Evolutionary conservation across 2,329 filamentous ascomycete species (phyloP).

Genomic region (Fusarium sp.): DNA sequence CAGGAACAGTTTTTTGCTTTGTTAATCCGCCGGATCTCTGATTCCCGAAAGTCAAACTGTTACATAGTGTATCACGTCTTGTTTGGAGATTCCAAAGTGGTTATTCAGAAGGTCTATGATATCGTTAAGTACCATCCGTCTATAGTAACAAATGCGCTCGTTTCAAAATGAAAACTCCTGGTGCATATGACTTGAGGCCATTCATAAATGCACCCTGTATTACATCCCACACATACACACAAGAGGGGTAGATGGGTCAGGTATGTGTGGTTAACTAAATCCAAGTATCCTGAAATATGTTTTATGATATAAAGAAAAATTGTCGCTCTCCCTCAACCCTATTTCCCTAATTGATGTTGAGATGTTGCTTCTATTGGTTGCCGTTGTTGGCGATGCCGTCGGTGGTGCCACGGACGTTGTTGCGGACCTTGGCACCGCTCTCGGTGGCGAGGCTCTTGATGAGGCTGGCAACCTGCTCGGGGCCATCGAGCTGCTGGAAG

Average conservation of each 20-base stretch:
- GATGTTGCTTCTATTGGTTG: slow-evolving; percentile 43
- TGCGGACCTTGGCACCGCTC: slow-evolving; percentile 57
- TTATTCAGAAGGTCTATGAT: slow-evolving; percentile 29
- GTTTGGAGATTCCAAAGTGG: neutral
- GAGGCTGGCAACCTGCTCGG: slow-evolving; percentile 55
- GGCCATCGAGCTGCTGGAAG: slow-evolving; percentile 60
- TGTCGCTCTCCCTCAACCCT: slow-evolving; percentile 29
- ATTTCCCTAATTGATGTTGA: slow-evolving; percentile 13
- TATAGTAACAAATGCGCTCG: slow-evolving; percentile 24
- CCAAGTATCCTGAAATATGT: slow-evolving; percentile 41
- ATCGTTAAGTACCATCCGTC: slow-evolving; percentile 22
- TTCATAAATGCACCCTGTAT: slow-evolving; percentile 33
- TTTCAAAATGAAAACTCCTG: slow-evolving; percentile 22
- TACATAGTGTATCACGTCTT: neutral
- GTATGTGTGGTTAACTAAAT: slow-evolving; percentile 33
- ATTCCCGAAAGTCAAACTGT: slow-evolving; percentile 1
- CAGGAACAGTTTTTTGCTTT: slow-evolving; percentile 18
- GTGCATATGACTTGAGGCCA: slow-evolving; percentile 16
- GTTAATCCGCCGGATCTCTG: neutral
- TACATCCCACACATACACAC: slow-evolving; percentile 42
- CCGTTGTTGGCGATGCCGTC: slow-evolving; percentile 69
- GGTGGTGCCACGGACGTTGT: slow-evolving; percentile 60
- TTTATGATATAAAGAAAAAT: slow-evolving; percentile 30
- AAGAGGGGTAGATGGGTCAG: slow-evolving; percentile 33
- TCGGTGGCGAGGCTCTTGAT: slow-evolving; percentile 65